phyloP scores from a whole-genome alignment of 257 asterid genomes.

The Fraxinus anomala region DNA sequence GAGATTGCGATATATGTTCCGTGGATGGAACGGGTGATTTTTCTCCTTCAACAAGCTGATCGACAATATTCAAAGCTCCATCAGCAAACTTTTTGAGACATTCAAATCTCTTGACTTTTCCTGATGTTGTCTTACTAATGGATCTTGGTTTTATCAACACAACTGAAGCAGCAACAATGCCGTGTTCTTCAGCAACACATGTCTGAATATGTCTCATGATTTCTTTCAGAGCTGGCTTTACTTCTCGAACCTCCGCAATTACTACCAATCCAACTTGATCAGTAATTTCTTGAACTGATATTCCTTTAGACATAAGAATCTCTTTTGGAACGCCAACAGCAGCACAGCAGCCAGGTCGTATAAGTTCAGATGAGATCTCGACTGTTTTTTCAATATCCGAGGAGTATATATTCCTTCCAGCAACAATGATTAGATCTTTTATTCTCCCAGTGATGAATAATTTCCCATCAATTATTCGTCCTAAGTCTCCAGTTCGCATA shows the following conservation, averaged over 20 bases:
- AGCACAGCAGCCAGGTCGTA: slow-evolving; percentile 75
- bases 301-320: slow-evolving; percentile 47
- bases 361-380: slow-evolving; percentile 50
- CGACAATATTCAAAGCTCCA: slow-evolving; percentile 47
- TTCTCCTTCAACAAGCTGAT: slow-evolving; percentile 30
- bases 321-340: slow-evolving; percentile 64
- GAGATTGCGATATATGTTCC: slow-evolving; percentile 16
- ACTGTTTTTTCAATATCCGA: slow-evolving; percentile 69
- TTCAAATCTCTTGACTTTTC: slow-evolving; percentile 67
- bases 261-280: slow-evolving; percentile 64
- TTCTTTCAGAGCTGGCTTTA: slow-evolving; percentile 30
- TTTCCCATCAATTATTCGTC: slow-evolving; percentile 53
- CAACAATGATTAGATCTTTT: slow-evolving; percentile 62
- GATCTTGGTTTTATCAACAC: slow-evolving; percentile 55
- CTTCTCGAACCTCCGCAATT: slow-evolving; percentile 62
- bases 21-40: slow-evolving; percentile 20
- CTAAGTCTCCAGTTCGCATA: slow-evolving; percentile 64
- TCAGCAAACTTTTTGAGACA: slow-evolving; percentile 52
- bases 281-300: slow-evolving; percentile 41
- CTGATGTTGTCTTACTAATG: slow-evolving; percentile 67
- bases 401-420: slow-evolving; percentile 63
- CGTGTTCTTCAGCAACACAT: slow-evolving; percentile 65
- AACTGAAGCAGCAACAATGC: slow-evolving; percentile 45
- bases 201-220: slow-evolving; percentile 40
- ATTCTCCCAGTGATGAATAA: slow-evolving; percentile 62